Evolutionary conservation across 371 early-diverging fungal species (phyloP).

Genomic region (Massospora cicadina): DNA sequence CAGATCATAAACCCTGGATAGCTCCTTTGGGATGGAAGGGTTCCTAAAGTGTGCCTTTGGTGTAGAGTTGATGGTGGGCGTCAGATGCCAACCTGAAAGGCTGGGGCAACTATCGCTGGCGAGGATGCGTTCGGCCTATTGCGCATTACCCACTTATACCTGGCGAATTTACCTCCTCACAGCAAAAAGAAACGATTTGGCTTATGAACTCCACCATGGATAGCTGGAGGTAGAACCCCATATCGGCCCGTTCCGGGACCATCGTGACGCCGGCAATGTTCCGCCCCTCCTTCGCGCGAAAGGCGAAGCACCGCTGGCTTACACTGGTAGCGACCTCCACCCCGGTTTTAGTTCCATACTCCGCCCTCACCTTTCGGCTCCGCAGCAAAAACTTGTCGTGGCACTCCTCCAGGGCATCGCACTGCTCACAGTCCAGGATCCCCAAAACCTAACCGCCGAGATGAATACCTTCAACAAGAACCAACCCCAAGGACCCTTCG

Average conservation of each 20-base stretch:
- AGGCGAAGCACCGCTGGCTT: not conserved
- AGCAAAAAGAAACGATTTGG: not conserved
- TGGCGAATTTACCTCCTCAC: not conserved
- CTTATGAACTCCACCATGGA: not conserved
- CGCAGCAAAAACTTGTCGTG: not conserved
- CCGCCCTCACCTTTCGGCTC: not conserved
- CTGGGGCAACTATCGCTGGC: not conserved
- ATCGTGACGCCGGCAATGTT: not conserved
- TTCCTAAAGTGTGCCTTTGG: not conserved
- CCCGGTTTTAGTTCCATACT: not conserved
- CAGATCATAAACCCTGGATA: constrained; percentile 1
- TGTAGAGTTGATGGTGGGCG: not conserved
- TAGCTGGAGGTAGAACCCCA: not conserved
- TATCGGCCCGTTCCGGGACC: not conserved
- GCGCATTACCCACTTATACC: not conserved
- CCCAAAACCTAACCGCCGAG: not conserved
- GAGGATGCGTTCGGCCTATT: not conserved
- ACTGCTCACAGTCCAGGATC: constrained; percentile 3
- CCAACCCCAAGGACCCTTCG: not conserved
- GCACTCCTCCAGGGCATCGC: not conserved
- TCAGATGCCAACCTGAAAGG: not conserved
- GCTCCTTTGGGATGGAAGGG: not conserved
- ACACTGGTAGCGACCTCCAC: not conserved
- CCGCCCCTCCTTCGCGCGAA: not conserved
- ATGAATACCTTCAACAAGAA: not conserved